These are phyloP conservation scores for Phialophora verrucosa DNA, from an alignment of 2,329 filamentous ascomycete genomes.

Conservation along the genomic window DNA sequence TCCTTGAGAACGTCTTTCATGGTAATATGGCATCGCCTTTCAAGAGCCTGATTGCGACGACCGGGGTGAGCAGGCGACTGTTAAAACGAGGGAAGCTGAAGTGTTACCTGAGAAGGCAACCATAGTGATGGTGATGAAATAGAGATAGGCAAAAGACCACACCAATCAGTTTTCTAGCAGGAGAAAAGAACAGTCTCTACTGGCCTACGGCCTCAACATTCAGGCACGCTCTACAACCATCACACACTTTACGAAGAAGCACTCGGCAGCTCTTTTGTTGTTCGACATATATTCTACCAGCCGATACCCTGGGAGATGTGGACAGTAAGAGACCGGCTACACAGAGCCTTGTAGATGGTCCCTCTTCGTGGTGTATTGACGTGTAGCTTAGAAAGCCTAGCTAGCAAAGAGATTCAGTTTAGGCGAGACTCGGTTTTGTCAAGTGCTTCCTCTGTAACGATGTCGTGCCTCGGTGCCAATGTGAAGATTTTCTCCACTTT, in stretches of 20 bases:
- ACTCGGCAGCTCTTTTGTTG: constrained; percentile 1
- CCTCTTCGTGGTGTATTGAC: too few species aligned
- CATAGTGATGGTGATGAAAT: too few species aligned
- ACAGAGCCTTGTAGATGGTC: too few species aligned
- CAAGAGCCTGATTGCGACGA: not conserved
- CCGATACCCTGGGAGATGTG: not conserved
- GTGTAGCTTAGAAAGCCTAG: too few species aligned
- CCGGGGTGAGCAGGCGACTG: constrained; percentile 20
- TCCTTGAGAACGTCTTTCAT: not conserved
- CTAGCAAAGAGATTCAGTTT: too few species aligned
- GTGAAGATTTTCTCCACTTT: not conserved
- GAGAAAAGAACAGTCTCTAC: too few species aligned
- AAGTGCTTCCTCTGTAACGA: too few species aligned
- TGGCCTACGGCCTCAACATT: too few species aligned
- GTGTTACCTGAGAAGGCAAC: not conserved
- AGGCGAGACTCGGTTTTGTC: too few species aligned
- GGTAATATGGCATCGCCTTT: not conserved
- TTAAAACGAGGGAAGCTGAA: not conserved
- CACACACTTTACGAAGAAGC: not conserved
- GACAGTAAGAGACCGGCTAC: too few species aligned
- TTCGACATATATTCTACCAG: not conserved
- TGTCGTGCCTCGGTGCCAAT: too few species aligned
- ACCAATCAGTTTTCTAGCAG: not conserved
- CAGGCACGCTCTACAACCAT: too few species aligned
- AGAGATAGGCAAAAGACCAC: not conserved